phyloP scores from a whole-genome alignment of 2,329 filamentous ascomycete genomes.

The Penicillium sp. region DNA sequence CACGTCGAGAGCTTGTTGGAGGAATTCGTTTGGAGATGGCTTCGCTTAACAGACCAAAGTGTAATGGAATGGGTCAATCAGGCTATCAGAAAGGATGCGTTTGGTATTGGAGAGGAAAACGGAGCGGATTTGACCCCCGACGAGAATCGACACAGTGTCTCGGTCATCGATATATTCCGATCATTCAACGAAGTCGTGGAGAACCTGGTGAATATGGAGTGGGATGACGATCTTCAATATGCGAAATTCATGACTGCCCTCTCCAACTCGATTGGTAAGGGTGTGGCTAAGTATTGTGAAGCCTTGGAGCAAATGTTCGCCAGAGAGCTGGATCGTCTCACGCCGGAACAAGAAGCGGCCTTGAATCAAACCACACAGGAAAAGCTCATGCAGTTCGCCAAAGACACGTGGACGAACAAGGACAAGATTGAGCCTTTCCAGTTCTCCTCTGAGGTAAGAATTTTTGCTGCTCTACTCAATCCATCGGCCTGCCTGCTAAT shows the following conservation, averaged over 20 bases:
- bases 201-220: conserved; percentile 81
- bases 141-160: conserved; percentile 87
- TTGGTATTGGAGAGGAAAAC: conserved; percentile 72
- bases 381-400: conserved; percentile 89
- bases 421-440: conserved; percentile 96
- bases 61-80: conserved; percentile 85
- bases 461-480: too few species aligned
- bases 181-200: conserved; percentile 92
- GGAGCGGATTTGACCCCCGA: conserved; percentile 69
- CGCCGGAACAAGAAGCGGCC: conserved; percentile 81
- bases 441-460: conserved; percentile 85
- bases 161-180: conserved; percentile 89
- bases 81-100: conserved; percentile 87
- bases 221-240: conserved; percentile 91
- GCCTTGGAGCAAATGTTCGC: conserved; percentile 82
- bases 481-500: conserved; percentile 7
- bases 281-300: conserved; percentile 89
- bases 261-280: conserved; percentile 80
- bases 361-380: conserved; percentile 82
- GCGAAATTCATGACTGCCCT: conserved; percentile 97
- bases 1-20: conserved; percentile 84
- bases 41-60: conserved; percentile 76
- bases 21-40: conserved; percentile 96
- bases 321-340: conserved; percentile 90
- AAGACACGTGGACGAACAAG: conserved; percentile 88